phyloP scores from a whole-genome alignment of 1,139 yeast species.

The Sugiyamaella castrensis region DNA sequence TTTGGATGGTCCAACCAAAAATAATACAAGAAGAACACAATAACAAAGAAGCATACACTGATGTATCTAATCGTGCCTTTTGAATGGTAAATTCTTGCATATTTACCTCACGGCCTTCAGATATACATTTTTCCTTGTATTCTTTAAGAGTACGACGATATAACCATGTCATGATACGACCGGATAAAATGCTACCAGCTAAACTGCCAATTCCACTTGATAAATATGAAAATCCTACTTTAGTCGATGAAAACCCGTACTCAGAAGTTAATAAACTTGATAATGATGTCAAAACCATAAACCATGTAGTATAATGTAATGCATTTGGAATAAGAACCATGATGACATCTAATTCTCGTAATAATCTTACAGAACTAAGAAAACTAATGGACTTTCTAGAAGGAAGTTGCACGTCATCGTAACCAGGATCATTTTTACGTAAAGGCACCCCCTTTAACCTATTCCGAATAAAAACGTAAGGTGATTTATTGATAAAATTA shows the following conservation, averaged over 20 bases:
- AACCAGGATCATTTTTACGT: constrained; percentile 9
- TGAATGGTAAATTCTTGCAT: constrained; percentile 46
- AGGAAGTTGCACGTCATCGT: constrained; percentile 34
- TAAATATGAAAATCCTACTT: constrained; percentile 59
- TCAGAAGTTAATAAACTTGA: constrained; percentile 50
- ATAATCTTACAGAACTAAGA: constrained; percentile 39
- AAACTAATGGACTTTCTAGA: constrained; percentile 33
- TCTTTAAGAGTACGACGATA: constrained; percentile 25
- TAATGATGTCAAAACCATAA: constrained; percentile 62
- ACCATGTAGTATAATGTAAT: constrained; percentile 64
- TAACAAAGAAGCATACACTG: constrained; percentile 36
- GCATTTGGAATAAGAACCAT: constrained; percentile 52
- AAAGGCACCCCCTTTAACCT: constrained; percentile 22
- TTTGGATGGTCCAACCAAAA: constrained; percentile 70
- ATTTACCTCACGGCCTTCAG: constrained; percentile 39
- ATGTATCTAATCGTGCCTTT: constrained; percentile 45
- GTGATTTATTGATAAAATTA: constrained; percentile 43
- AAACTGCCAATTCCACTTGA: constrained; percentile 42
- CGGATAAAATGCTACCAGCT: constrained; percentile 36
- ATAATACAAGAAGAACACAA: constrained; percentile 43
- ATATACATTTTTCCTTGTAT: constrained; percentile 36
- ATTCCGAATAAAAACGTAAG: constrained; percentile 31
- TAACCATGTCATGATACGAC: constrained; percentile 35
- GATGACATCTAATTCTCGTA: constrained; percentile 36
- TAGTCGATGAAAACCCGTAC: constrained; percentile 51